These are phyloP conservation scores for Globisporangium emineosum DNA, from an alignment of 352 stramenopile genomes.

Conservation along the genomic window DNA sequence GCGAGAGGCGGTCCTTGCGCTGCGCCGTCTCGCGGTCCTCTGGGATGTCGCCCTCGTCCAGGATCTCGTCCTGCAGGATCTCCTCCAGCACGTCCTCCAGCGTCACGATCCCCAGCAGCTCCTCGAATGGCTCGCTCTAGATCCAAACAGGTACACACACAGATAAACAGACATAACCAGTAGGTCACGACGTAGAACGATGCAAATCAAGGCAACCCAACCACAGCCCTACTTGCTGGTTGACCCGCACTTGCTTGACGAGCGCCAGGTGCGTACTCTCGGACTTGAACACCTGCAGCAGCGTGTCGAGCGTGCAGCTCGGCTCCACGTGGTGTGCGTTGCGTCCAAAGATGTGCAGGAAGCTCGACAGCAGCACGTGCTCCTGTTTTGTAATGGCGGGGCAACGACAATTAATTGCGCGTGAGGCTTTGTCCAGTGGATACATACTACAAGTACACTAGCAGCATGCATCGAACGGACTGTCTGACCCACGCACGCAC, in stretches of 20 bases:
- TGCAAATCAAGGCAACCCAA: neutral
- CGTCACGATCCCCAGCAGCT: slow-evolving; percentile 96
- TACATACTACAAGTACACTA: too few relatives aligned
- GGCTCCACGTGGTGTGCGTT: slow-evolving; percentile 80
- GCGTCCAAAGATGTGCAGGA: slow-evolving; percentile 67
- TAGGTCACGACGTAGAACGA: too few relatives aligned
- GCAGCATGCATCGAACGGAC: slow-evolving; percentile 49
- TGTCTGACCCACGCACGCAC: slow-evolving; percentile 57
- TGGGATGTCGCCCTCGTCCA: slow-evolving; percentile 92
- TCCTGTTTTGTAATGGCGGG: slow-evolving; percentile 31
- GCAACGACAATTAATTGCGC: neutral
- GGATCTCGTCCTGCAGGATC: slow-evolving; percentile 95
- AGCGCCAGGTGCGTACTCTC: slow-evolving; percentile 93
- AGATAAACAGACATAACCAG: too few relatives aligned
- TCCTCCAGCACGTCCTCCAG: slow-evolving; percentile 98
- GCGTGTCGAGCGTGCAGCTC: slow-evolving; percentile 90
- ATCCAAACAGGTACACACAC: slow-evolving; percentile 6
- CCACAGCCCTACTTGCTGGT: slow-evolving; percentile 21
- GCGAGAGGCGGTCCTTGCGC: slow-evolving; percentile 45
- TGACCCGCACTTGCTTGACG: slow-evolving; percentile 90
- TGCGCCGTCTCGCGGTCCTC: slow-evolving; percentile 35
- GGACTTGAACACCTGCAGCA: slow-evolving; percentile 94
- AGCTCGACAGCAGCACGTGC: slow-evolving; percentile 55
- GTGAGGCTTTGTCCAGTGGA: too few relatives aligned
- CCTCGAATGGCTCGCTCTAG: slow-evolving; percentile 87